Conservation (phyloP, 441 rosid genomes). For the Gossypium gossypioides region DNA sequence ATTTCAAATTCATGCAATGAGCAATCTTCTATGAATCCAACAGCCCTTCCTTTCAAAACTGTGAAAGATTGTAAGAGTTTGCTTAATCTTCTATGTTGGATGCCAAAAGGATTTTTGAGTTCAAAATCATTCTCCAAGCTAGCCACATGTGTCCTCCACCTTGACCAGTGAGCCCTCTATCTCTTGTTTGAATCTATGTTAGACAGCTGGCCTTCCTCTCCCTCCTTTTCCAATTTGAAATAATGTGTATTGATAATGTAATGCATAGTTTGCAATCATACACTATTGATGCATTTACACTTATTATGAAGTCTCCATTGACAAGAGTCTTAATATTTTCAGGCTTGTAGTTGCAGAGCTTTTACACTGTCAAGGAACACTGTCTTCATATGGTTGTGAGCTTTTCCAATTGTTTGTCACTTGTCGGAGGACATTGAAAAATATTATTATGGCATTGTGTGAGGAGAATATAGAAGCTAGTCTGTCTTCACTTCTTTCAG, state of each 20-base stretch:
- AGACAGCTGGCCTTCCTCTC: not conserved
- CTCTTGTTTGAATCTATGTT: not conserved
- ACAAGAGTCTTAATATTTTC: conserved; percentile 21
- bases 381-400: conserved; percentile 25
- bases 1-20: conserved; percentile 21
- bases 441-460: conserved; percentile 37
- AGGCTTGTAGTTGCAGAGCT: conserved; percentile 41
- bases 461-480: conserved; percentile 30
- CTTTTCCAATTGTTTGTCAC: conserved; percentile 52
- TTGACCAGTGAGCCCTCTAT: conserved; percentile 55
- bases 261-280: not conserved
- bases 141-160: conserved; percentile 49
- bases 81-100: conserved; percentile 52
- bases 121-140: conserved; percentile 47
- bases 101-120: conserved; percentile 65
- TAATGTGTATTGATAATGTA: not conserved
- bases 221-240: not conserved
- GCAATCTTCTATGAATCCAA: conserved; percentile 26
- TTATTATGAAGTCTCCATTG: conserved; percentile 8
- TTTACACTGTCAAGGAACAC: conserved; percentile 27
- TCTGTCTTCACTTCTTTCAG: conserved; percentile 27
- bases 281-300: conserved; percentile 12
- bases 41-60: conserved; percentile 18
- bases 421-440: conserved; percentile 69
- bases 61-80: conserved; percentile 49